Evolutionary conservation across 2,329 filamentous ascomycete genomes (phyloP).

Genomic region (Aspergillus tanneri): DNA sequence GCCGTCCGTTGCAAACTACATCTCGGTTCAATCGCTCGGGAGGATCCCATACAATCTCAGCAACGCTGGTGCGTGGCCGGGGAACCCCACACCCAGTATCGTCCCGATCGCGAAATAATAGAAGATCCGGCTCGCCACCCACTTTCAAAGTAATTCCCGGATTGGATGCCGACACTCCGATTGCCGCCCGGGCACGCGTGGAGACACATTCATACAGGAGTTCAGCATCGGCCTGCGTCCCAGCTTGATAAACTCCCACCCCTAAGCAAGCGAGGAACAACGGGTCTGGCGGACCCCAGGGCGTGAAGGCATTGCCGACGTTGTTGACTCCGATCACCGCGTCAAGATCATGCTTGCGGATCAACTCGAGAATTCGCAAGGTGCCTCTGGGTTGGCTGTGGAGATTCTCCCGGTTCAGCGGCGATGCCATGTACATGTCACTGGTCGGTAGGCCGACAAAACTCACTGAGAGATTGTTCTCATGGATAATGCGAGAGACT

Average conservation of each 20-base stretch:
- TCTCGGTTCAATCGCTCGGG: slow-evolving; percentile 27
- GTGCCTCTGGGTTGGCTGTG: slow-evolving; percentile 56
- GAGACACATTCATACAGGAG: slow-evolving; percentile 59
- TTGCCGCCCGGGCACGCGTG: no score
- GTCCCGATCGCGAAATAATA: slow-evolving; percentile 10
- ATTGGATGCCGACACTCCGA: no score
- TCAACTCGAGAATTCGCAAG: slow-evolving; percentile 61
- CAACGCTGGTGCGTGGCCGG: slow-evolving; percentile 31
- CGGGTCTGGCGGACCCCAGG: slow-evolving; percentile 66
- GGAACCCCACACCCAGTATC: slow-evolving; percentile 30
- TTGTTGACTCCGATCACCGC: slow-evolving; percentile 68
- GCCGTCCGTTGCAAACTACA: no score
- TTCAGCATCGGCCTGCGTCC: no score
- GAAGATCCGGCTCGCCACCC: no score
- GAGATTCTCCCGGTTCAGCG: slow-evolving; percentile 4
- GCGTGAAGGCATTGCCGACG: slow-evolving; percentile 72
- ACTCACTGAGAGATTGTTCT: slow-evolving; percentile 55
- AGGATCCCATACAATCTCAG: slow-evolving; percentile 42
- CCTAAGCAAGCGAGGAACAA: slow-evolving; percentile 61
- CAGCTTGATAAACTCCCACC: slow-evolving; percentile 66
- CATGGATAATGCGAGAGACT: slow-evolving; percentile 51
- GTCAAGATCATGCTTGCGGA: slow-evolving; percentile 57
- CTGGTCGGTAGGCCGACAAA: slow-evolving; percentile 71
- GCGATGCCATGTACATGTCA: slow-evolving; percentile 70
- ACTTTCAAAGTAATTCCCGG: no score